These are phyloP conservation scores for Mikania micrantha DNA, from an alignment of 129 eudicot species.

Conservation along the genomic window DNA sequence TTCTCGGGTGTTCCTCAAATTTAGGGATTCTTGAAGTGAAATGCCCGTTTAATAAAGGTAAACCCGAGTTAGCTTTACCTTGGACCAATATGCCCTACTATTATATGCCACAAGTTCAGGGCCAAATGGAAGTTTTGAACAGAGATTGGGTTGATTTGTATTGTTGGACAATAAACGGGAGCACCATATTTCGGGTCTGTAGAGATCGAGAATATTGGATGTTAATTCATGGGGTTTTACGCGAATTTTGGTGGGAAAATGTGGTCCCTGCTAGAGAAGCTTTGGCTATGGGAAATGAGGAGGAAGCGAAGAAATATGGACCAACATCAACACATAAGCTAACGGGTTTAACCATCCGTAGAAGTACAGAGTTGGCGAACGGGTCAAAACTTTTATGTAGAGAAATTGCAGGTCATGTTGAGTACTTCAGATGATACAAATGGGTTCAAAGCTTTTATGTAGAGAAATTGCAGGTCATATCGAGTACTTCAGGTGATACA, in stretches of 20 bases:
- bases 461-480: no score
- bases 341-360: slow-evolving; percentile 53
- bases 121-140: slow-evolving; percentile 91
- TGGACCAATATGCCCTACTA: slow-evolving; percentile 85
- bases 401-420: slow-evolving; percentile 76
- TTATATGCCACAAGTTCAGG: slow-evolving; percentile 99
- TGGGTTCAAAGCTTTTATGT: background rate
- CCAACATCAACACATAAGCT: slow-evolving; percentile 63
- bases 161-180: slow-evolving; percentile 94
- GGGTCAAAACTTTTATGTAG: slow-evolving; percentile 70
- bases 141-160: slow-evolving; percentile 97
- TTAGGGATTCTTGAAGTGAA: slow-evolving; percentile 91
- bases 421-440: slow-evolving; percentile 37
- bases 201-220: slow-evolving; percentile 73
- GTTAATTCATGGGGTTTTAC: slow-evolving; percentile 67
- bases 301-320: slow-evolving; percentile 47
- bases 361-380: slow-evolving; percentile 58
- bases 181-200: slow-evolving; percentile 75
- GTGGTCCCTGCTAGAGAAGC: slow-evolving; percentile 88
- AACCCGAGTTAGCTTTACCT: slow-evolving; percentile 66
- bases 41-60: slow-evolving; percentile 90
- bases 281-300: slow-evolving; percentile 54
- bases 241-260: slow-evolving; percentile 96
- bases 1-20: slow-evolving; percentile 52
- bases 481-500: slow-evolving; percentile 27